Conservation (phyloP, 116 monocot genomes). For the Trichopus zeylanicus region DNA sequence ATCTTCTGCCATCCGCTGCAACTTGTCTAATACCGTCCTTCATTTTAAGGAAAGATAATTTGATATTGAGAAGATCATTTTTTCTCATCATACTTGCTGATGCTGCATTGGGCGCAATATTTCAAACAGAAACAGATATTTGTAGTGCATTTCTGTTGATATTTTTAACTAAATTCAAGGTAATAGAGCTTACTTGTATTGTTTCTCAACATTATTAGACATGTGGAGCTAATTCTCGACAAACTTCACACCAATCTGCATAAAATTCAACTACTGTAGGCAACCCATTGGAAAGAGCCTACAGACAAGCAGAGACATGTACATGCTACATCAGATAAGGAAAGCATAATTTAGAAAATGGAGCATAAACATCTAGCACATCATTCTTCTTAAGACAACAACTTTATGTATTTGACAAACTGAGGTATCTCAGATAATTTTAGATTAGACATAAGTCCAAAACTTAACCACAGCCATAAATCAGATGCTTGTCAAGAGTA, state of each 20-base stretch:
- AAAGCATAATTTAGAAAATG: not conserved
- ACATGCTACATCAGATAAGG: not conserved
- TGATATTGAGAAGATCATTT: too few relatives aligned
- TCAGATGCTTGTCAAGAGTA: not conserved
- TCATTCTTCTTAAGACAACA: not conserved
- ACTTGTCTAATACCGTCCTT: too few relatives aligned
- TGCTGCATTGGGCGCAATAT: too few relatives aligned
- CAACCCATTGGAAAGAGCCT: conserved; percentile 86
- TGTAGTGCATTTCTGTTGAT: too few relatives aligned
- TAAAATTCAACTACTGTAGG: conserved; percentile 94
- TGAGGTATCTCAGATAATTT: too few relatives aligned
- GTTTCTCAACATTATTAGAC: conserved; percentile 80
- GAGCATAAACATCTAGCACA: not conserved
- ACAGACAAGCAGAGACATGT: conserved; percentile 10
- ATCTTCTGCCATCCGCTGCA: too few relatives aligned
- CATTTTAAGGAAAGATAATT: too few relatives aligned
- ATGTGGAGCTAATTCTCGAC: conserved; percentile 82
- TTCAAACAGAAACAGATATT: too few relatives aligned
- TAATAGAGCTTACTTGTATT: conserved; percentile 93
- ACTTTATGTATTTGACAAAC: too few relatives aligned
- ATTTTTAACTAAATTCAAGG: too few relatives aligned
- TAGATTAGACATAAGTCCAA: too few relatives aligned
- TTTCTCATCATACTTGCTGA: too few relatives aligned
- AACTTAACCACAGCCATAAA: not conserved
- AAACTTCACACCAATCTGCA: conserved; percentile 98